Evolutionary conservation across 805 yeast species (phyloP).

Genomic region (Suhomyces tanzawaensis): DNA sequence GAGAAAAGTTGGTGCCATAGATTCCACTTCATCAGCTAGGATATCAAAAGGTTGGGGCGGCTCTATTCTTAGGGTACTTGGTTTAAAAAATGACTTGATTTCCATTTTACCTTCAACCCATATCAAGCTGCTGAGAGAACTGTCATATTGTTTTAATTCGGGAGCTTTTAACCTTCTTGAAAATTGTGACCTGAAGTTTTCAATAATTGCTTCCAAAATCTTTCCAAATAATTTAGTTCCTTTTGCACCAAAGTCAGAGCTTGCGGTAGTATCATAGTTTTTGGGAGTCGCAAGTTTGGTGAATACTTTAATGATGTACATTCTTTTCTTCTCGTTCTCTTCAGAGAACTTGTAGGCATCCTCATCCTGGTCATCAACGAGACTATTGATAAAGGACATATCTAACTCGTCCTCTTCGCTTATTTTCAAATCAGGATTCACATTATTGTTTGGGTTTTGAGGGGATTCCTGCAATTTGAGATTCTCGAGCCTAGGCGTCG

Average conservation of each 20-base stretch:
- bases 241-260: slow-evolving; percentile 20
- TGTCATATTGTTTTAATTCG: slow-evolving; percentile 11
- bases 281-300: slow-evolving; percentile 23
- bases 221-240: slow-evolving; percentile 27
- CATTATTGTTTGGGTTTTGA: neutral
- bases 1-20: slow-evolving; percentile 15
- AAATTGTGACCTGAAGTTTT: slow-evolving; percentile 10
- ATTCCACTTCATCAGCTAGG: slow-evolving; percentile 10
- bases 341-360: slow-evolving; percentile 21
- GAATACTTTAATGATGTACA: slow-evolving; percentile 27
- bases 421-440: neutral
- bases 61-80: slow-evolving; percentile 36
- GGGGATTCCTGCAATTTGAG: too few relatives aligned
- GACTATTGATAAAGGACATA: slow-evolving; percentile 6
- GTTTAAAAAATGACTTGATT: slow-evolving; percentile 37
- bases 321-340: slow-evolving; percentile 25
- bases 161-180: slow-evolving; percentile 8
- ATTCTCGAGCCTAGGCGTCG: neutral
- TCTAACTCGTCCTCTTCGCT: slow-evolving; percentile 13
- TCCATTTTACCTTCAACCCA: slow-evolving; percentile 43
- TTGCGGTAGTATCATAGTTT: slow-evolving; percentile 5
- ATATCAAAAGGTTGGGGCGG: slow-evolving; percentile 20
- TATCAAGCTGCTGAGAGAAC: slow-evolving; percentile 21
- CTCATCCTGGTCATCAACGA: neutral
- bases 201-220: slow-evolving; percentile 18